A percentile compares a stretch with the other conserved stretches of the same genome.
These are phyloP conservation scores for Candida parachauliodes DNA, from an alignment of 805 yeast species.

Conservation along the genomic window DNA sequence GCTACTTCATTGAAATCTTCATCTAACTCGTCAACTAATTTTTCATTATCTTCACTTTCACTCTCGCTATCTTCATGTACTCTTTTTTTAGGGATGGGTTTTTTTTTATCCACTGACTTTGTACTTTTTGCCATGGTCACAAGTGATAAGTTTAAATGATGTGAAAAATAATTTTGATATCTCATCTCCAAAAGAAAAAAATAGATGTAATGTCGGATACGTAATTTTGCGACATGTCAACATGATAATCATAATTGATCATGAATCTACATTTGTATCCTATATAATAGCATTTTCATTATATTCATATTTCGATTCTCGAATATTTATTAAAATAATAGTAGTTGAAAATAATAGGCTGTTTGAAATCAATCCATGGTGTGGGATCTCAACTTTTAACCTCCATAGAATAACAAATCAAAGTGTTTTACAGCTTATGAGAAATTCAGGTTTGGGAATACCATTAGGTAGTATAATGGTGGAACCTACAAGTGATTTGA, in stretches of 20 bases:
- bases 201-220: too few species aligned
- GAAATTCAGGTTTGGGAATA: not conserved
- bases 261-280: conserved; percentile 15
- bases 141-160: conserved; percentile 1
- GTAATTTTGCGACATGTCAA: too few species aligned
- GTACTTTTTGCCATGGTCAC: not conserved
- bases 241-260: conserved; percentile 14
- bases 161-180: not conserved
- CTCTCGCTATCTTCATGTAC: conserved; percentile 24
- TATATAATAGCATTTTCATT: conserved; percentile 18
- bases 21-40: conserved; percentile 52
- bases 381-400: conserved; percentile 22
- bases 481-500: not conserved
- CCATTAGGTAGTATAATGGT: not conserved
- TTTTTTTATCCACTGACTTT: not conserved
- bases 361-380: conserved; percentile 19
- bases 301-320: conserved; percentile 9
- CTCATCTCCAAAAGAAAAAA: conserved; percentile 1
- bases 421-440: not conserved
- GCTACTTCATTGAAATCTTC: conserved; percentile 58
- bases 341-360: conserved; percentile 11
- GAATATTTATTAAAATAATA: conserved; percentile 14
- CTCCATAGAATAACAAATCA: not conserved
- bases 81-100: conserved; percentile 7
- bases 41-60: conserved; percentile 36